Evolutionary conservation across 2,329 filamentous ascomycete species (phyloP).

Genomic region (Pezicula rhizophila): DNA sequence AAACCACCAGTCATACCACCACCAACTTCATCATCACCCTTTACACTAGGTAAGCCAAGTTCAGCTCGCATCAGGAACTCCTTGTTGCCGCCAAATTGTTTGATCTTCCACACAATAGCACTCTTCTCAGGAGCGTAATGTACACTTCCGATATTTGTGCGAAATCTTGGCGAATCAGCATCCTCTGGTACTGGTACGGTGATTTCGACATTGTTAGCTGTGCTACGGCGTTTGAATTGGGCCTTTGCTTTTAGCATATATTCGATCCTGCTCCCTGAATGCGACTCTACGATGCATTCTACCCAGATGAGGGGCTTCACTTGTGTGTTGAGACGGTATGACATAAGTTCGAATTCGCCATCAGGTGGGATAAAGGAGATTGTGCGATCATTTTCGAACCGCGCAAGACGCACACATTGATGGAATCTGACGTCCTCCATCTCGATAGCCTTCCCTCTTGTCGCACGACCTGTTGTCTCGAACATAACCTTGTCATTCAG

Average conservation of each 20-base stretch:
- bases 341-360: constrained; percentile 99
- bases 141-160: constrained; percentile 93
- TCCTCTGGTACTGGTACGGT: constrained; percentile 96
- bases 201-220: constrained; percentile 98
- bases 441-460: constrained; percentile 92
- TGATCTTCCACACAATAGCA: constrained; percentile 99
- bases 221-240: constrained; percentile 96
- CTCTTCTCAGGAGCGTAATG: constrained; percentile 97
- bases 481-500: constrained; percentile 99
- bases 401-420: constrained; percentile 89
- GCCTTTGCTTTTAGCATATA: constrained; percentile 98
- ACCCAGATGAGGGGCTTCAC: constrained; percentile 99
- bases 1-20: constrained; percentile 98
- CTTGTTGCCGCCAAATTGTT: constrained; percentile 97
- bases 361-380: constrained; percentile 99
- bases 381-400: constrained; percentile 97
- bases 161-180: constrained; percentile 90
- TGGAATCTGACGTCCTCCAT: constrained; percentile 99
- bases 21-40: constrained; percentile 90
- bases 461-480: constrained; percentile 90
- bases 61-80: constrained; percentile 98
- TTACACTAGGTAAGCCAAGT: constrained; percentile 85
- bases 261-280: constrained; percentile 91
- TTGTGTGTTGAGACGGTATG: constrained; percentile 95
- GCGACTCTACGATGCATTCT: constrained; percentile 92